Evolutionary conservation across 768 basidiomycete genomes (phyloP).

Genomic region (Leccinum boreale): DNA sequence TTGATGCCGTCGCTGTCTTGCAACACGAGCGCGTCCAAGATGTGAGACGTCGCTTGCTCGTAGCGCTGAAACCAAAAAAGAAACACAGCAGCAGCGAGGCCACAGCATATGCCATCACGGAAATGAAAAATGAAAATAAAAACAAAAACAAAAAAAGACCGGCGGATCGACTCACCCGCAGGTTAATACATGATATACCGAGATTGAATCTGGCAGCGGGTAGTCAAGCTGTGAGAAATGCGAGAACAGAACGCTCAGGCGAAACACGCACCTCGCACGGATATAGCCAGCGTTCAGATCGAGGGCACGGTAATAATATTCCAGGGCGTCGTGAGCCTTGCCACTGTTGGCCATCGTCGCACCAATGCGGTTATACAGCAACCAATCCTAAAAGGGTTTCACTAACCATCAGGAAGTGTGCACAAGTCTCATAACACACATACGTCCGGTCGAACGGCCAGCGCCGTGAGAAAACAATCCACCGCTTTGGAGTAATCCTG

Average conservation of each 20-base stretch:
- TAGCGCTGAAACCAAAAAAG: slow-evolving; percentile 55
- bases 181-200: slow-evolving; percentile 88
- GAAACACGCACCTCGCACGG: slow-evolving; percentile 63
- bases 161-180: slow-evolving; percentile 51
- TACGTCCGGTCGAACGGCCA: slow-evolving; percentile 86
- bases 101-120: neutral
- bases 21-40: slow-evolving; percentile 83
- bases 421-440: slow-evolving; percentile 10
- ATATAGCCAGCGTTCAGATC: slow-evolving; percentile 89
- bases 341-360: slow-evolving; percentile 93
- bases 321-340: slow-evolving; percentile 71
- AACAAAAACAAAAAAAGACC: neutral
- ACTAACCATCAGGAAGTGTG: slow-evolving; percentile 1
- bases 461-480: slow-evolving; percentile 90
- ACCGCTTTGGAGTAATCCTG: slow-evolving; percentile 90
- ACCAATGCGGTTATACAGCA: slow-evolving; percentile 89
- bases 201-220: slow-evolving; percentile 73
- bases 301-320: slow-evolving; percentile 83
- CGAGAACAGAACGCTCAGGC: neutral
- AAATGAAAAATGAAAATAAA: neutral
- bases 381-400: slow-evolving; percentile 66
- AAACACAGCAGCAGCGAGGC: neutral
- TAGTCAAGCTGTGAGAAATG: neutral
- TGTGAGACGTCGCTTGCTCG: slow-evolving; percentile 81
- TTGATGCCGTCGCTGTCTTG: slow-evolving; percentile 82